Evolutionary conservation across 176 grass and related monocot species (phyloP), one percentile per base, ranked within the genome.

Genomic region (Ensete ventricosum): DNA sequence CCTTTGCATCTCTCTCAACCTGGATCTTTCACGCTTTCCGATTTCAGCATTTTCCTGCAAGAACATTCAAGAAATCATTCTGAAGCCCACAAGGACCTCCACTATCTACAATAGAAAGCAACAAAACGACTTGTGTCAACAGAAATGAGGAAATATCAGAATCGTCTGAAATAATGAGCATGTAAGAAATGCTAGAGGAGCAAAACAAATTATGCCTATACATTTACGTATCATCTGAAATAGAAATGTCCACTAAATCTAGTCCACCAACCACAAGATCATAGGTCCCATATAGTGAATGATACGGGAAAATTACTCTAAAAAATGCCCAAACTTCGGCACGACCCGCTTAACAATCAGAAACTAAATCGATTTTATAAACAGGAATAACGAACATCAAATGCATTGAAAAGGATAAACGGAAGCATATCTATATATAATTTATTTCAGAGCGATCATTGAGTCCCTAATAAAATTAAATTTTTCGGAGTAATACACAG

Each of bases 11-110:
- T 96, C 83, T 72, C 78, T 85, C 24, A 96, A 70, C 81, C 87
- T 96, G 71, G 81, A 83, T 79, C 78, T 79, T 79, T 96, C 93
- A 50, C 81, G 83, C 85, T 92, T 92, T 22, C 93, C 85, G 64
- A 96, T 83, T 26, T 74, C 78, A 71, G 14, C 54, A 74, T 69
- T 85, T 59, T 25, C 65, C 92, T 96, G 83, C 58, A 62, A 66
- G 14, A 52, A 50, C 16, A 14, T 17, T n/a, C 14, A 21, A 19
- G 1, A 19, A 14, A 21, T 8, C 0, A 29, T 23, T 9, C 11
- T 29, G 1, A 57, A 13, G 16, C 21, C 53, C 21, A 55, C 9
- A 50, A 19, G 14, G 3, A 70, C 14, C n/a, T 50, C 48, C 34
- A 13, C 34, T 1, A 20, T 70, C 9, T 10, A 49, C 11, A 50